These are phyloP conservation scores for Zoysia japonica DNA, from an alignment of 176 grass and related monocot species.

Conservation along the genomic window DNA sequence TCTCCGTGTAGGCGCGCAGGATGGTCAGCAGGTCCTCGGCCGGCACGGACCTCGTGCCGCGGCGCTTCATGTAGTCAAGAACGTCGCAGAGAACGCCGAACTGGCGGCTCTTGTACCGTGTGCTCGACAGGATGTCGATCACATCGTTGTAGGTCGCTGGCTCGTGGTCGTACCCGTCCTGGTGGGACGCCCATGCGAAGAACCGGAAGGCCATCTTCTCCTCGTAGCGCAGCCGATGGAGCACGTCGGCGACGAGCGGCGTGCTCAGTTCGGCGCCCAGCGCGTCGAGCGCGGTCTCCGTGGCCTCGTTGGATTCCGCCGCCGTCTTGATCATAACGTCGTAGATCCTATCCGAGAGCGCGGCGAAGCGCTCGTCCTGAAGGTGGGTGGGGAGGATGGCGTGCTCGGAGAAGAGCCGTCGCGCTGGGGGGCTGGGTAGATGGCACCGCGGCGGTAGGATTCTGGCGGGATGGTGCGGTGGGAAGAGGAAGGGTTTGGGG, in stretches of 20 bases:
- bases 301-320: constrained; percentile 41
- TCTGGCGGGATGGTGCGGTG: neutral
- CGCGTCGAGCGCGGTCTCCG: constrained; percentile 35
- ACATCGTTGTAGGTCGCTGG: constrained; percentile 66
- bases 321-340: constrained; percentile 30
- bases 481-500: neutral
- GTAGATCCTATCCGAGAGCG: constrained; percentile 51
- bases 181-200: constrained; percentile 68
- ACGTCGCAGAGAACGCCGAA: constrained; percentile 84
- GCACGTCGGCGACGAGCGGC: constrained; percentile 61
- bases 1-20: constrained; percentile 67
- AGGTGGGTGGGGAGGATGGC: constrained; percentile 43
- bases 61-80: constrained; percentile 90
- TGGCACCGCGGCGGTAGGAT: neutral
- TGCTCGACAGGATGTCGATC: constrained; percentile 88
- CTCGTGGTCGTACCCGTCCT: constrained; percentile 67
- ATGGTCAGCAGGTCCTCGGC: constrained; percentile 59
- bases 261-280: constrained; percentile 62
- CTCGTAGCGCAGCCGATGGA: constrained; percentile 78
- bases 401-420: constrained; percentile 43
- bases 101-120: constrained; percentile 75
- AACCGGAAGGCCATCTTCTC: constrained; percentile 89
- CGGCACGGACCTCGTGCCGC: constrained; percentile 47
- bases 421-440: neutral
- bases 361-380: constrained; percentile 30